These are phyloP conservation scores for Arthrobotrys sphaeroides DNA, from an alignment of 2,329 filamentous ascomycete genomes.

Conservation along the genomic window DNA sequence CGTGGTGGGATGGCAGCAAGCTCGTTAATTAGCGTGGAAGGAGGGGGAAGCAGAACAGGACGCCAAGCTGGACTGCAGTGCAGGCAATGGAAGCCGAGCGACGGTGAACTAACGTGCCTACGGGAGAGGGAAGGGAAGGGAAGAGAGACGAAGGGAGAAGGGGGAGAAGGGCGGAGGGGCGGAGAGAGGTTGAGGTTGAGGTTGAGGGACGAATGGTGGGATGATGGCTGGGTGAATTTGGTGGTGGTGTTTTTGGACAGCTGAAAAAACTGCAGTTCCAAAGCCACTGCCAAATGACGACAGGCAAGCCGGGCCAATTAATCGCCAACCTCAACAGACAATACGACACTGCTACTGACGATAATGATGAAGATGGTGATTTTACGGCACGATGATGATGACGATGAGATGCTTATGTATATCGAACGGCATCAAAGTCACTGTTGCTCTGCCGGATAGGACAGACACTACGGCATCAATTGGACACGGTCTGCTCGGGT, in stretches of 20 bases:
- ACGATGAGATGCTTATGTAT: too few species aligned
- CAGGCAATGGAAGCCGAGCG: too few species aligned
- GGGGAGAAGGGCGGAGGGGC: neutral
- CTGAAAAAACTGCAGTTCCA: neutral
- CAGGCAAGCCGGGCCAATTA: neutral
- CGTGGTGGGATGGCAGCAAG: constrained; percentile 3
- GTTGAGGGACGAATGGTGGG: neutral
- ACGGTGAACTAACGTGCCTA: too few species aligned
- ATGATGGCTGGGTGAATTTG: neutral
- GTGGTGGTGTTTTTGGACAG: constrained; percentile 8
- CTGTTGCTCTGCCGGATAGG: too few species aligned
- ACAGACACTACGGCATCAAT: too few species aligned
- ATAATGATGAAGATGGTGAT: too few species aligned
- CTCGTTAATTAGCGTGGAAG: constrained; percentile 2
- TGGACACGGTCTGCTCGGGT: too few species aligned
- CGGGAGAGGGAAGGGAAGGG: neutral
- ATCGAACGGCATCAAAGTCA: too few species aligned
- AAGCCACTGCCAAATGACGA: constrained; percentile 10
- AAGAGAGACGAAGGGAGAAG: neutral
- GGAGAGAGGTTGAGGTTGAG: constrained; percentile 29
- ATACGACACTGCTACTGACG: too few species aligned
- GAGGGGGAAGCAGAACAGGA: constrained; percentile 6
- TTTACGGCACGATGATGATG: too few species aligned
- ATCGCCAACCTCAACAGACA: too few species aligned
- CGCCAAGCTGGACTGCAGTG: neutral